phyloP scores from a whole-genome alignment of 805 yeast genomes.

The Candida tibetensis region DNA sequence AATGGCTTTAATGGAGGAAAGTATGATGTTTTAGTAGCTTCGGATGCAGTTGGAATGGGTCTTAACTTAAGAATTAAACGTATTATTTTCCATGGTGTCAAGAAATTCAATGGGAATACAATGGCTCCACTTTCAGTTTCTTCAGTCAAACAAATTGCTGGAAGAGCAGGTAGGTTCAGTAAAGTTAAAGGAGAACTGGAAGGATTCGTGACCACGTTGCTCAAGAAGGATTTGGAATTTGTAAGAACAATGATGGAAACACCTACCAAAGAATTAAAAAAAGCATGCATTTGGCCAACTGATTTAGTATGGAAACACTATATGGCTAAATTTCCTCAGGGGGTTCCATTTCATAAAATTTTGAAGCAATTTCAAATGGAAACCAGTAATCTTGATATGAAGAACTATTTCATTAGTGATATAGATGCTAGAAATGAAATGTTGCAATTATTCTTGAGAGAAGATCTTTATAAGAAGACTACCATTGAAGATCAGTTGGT shows the following conservation, averaged over 20 bases:
- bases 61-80: constrained; percentile 80
- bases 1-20: constrained; percentile 71
- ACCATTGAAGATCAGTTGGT: constrained; percentile 56
- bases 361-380: constrained; percentile 48
- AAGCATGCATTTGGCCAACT: constrained; percentile 82
- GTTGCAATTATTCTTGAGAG: constrained; percentile 43
- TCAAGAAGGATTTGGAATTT: constrained; percentile 39
- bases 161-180: constrained; percentile 86
- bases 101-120: constrained; percentile 67
- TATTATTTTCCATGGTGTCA: constrained; percentile 65
- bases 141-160: constrained; percentile 87
- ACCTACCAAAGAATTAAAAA: constrained; percentile 49
- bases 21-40: constrained; percentile 83
- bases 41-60: constrained; percentile 99
- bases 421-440: constrained; percentile 36
- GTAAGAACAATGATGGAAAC: constrained; percentile 48
- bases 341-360: constrained; percentile 45
- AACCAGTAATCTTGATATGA: constrained; percentile 18
- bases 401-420: constrained; percentile 37
- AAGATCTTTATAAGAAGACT: constrained; percentile 20
- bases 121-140: constrained; percentile 53
- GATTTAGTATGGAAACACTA: constrained; percentile 65
- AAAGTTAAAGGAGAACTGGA: constrained; percentile 33
- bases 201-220: constrained; percentile 55
- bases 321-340: constrained; percentile 57